Percentiles rank a stretch among this genome's conserved stretches.
Conservation (phyloP, 345 rosid species). For the Lumnitzera racemosa region DNA sequence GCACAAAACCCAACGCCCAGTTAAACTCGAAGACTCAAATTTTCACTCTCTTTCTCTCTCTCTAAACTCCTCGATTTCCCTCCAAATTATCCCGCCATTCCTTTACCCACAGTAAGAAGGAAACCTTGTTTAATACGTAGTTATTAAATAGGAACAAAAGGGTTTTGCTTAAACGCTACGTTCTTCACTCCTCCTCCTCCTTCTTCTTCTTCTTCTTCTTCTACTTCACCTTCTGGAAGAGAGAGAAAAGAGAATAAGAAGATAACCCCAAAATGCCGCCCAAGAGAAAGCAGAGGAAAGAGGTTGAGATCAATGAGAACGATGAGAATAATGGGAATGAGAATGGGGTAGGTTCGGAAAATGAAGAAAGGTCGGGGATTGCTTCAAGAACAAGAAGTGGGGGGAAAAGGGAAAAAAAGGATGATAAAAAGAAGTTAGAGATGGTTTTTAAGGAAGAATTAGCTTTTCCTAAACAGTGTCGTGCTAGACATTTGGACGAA, state of each 20-base stretch:
- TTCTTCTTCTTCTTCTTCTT: not conserved
- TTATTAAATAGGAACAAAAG: too few relatives aligned
- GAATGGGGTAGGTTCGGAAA: too few relatives aligned
- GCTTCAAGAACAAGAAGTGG: slow-evolving; percentile 5
- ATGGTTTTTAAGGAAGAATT: not conserved
- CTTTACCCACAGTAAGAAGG: slow-evolving; percentile 6
- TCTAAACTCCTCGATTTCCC: not conserved
- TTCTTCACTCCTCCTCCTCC: not conserved
- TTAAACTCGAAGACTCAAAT: too few relatives aligned
- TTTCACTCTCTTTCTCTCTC: too few relatives aligned
- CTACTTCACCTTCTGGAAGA: not conserved
- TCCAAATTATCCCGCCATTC: slow-evolving; percentile 13
- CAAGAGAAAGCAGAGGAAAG: not conserved
- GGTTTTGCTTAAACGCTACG: too few relatives aligned
- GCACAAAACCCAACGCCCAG: too few relatives aligned
- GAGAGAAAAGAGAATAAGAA: slow-evolving; percentile 1
- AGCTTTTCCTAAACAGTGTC: slow-evolving; percentile 6
- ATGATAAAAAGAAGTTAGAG: not conserved
- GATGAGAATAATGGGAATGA: too few relatives aligned
- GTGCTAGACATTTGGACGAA: slow-evolving; percentile 7
- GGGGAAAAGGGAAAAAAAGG: not conserved
- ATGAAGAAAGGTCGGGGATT: not conserved
- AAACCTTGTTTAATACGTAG: not conserved
- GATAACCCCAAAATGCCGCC: slow-evolving; percentile 1
- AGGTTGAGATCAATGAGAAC: not conserved